These are phyloP conservation scores for Fistulinella cinereoalba DNA, from an alignment of 1,284 basidiomycete genomes.

Conservation along the genomic window DNA sequence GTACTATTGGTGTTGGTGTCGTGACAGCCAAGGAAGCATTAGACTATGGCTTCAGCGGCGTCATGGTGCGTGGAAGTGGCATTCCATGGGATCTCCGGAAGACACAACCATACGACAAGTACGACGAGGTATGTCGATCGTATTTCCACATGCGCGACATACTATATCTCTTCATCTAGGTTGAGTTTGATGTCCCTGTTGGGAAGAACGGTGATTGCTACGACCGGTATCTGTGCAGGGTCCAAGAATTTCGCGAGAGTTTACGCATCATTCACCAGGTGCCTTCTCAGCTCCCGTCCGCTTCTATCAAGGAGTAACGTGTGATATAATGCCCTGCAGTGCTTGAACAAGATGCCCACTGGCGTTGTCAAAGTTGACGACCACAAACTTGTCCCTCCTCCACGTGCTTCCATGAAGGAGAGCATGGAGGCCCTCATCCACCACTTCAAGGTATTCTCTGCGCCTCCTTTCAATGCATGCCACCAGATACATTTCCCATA, in stretches of 20 bases:
- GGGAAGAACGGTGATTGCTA: conserved; percentile 98
- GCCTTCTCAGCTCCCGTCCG: conserved; percentile 1
- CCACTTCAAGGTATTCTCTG: conserved; percentile 81
- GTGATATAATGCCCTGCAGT: conserved; percentile 43
- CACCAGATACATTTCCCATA: conserved; percentile 27
- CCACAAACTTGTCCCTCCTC: conserved; percentile 97
- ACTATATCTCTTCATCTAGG: conserved; percentile 43
- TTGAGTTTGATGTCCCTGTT: conserved; percentile 96
- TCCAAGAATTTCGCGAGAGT: conserved; percentile 97
- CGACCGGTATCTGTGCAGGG: conserved; percentile 93
- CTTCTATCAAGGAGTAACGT: neutral
- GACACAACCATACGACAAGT: conserved; percentile 93
- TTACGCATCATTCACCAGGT: conserved; percentile 86
- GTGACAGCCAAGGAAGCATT: conserved; percentile 93
- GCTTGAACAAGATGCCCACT: conserved; percentile 95
- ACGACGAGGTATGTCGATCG: conserved; percentile 68
- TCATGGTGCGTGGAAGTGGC: conserved; percentile 95
- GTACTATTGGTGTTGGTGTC: conserved; percentile 88
- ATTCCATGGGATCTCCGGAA: conserved; percentile 96
- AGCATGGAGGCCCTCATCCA: conserved; percentile 97
- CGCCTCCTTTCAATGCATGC: conserved; percentile 1
- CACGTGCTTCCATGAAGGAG: conserved; percentile 98
- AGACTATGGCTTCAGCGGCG: conserved; percentile 93
- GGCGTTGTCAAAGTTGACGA: conserved; percentile 96
- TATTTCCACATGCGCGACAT: too few species aligned